These are phyloP conservation scores for Candida cerambycidarum DNA, from an alignment of 805 yeast genomes.

Conservation along the genomic window DNA sequence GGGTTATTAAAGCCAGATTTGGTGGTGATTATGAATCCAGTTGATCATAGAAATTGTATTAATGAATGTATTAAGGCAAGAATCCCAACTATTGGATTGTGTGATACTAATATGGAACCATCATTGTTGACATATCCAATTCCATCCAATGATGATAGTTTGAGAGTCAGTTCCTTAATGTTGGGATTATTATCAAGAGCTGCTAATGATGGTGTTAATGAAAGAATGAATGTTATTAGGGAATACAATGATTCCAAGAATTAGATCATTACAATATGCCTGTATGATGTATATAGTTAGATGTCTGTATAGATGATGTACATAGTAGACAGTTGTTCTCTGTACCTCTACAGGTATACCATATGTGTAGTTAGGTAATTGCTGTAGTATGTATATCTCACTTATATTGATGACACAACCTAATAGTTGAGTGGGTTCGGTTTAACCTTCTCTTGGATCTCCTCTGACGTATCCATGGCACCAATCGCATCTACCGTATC, in stretches of 20 bases:
- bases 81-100: constrained; percentile 89
- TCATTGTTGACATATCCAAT: constrained; percentile 88
- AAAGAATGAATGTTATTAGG: constrained; percentile 42
- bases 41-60: constrained; percentile 77
- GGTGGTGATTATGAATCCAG: constrained; percentile 82
- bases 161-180: constrained; percentile 75
- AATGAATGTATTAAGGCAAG: constrained; percentile 78
- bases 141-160: constrained; percentile 93
- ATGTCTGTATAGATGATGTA: too few relatives aligned
- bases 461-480: not conserved
- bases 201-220: constrained; percentile 72
- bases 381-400: too few relatives aligned
- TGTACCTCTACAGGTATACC: too few relatives aligned
- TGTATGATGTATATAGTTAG: constrained; percentile 6
- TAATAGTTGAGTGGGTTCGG: not conserved
- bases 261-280: not conserved
- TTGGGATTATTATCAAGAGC: constrained; percentile 83
- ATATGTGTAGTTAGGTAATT: too few relatives aligned
- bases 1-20: constrained; percentile 82
- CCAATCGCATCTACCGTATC: not conserved
- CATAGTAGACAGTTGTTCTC: too few relatives aligned
- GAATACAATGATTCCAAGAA: constrained; percentile 6
- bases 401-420: too few relatives aligned
- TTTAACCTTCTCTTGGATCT: not conserved
- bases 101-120: constrained; percentile 94